phyloP scores from a whole-genome alignment of 306 rosid species.

The Mimosa pudica region DNA sequence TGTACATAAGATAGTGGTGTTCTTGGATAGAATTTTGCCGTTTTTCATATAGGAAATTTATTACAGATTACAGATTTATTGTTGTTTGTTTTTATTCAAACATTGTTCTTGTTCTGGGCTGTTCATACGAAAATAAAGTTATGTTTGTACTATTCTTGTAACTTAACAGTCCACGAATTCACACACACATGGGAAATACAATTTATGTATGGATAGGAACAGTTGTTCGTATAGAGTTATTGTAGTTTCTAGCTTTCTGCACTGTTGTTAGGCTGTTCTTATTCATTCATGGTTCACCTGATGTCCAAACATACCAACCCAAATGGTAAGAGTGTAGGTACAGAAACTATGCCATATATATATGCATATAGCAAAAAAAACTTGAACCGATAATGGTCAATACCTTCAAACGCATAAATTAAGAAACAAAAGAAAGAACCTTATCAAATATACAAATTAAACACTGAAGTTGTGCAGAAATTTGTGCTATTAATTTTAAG shows the following conservation, averaged over 20 bases:
- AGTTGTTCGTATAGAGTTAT: neutral
- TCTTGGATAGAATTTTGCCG: slow-evolving; percentile 8
- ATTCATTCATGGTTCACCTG: neutral
- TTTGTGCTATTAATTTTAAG: too few relatives aligned
- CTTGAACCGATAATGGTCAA: too few relatives aligned
- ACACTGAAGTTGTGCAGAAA: neutral
- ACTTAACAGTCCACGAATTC: neutral
- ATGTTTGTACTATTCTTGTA: neutral
- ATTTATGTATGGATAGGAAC: neutral
- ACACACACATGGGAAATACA: neutral
- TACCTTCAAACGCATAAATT: too few relatives aligned
- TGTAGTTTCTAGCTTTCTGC: neutral
- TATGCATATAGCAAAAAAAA: too few relatives aligned
- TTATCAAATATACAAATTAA: too few relatives aligned
- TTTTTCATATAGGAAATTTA: neutral
- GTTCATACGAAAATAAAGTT: neutral
- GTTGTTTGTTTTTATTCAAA: neutral
- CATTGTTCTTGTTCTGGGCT: neutral
- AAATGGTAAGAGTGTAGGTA: neutral
- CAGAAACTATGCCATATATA: too few relatives aligned
- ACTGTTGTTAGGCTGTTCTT: too few relatives aligned
- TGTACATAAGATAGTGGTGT: neutral
- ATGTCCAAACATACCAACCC: neutral
- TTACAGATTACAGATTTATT: neutral
- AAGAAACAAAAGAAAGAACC: neutral